phyloP scores from a whole-genome alignment of 73 alveolate species.

The Breviolum minutum region DNA sequence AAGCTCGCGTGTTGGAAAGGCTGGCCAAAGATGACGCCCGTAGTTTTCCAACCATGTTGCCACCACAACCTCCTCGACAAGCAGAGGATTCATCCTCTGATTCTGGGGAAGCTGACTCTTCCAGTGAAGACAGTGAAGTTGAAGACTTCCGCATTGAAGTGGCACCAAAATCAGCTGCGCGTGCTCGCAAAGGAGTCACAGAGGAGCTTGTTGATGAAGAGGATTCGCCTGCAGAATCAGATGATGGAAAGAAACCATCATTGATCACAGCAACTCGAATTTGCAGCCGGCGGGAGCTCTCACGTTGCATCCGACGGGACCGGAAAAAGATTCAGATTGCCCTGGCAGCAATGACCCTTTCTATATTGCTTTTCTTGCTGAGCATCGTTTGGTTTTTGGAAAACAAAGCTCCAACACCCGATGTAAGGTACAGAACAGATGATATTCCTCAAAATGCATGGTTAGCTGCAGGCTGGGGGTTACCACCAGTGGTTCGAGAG shows the following conservation, averaged over 20 bases:
- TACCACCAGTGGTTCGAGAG: constrained; percentile 48
- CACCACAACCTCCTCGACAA: constrained; percentile 12
- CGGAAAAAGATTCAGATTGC: constrained; percentile 19
- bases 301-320: constrained; percentile 21
- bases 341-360: neutral
- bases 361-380: neutral
- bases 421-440: constrained; percentile 1
- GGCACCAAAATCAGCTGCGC: constrained; percentile 25
- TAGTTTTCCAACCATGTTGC: constrained; percentile 19
- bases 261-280: constrained; percentile 26
- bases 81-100: neutral
- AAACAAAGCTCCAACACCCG: neutral
- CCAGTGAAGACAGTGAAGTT: neutral
- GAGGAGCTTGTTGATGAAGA: neutral
- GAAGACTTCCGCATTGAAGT: constrained; percentile 27
- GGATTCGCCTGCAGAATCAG: constrained; percentile 15
- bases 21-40: constrained; percentile 49
- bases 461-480: constrained; percentile 64
- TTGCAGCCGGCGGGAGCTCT: constrained; percentile 63
- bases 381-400: neutral
- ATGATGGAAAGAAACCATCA: neutral
- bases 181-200: constrained; percentile 22
- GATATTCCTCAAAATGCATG: constrained; percentile 42
- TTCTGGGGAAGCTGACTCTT: neutral
- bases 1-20: constrained; percentile 32